phyloP scores from a whole-genome alignment of 2,329 filamentous ascomycete genomes.

The Rutstroemia sp. region DNA sequence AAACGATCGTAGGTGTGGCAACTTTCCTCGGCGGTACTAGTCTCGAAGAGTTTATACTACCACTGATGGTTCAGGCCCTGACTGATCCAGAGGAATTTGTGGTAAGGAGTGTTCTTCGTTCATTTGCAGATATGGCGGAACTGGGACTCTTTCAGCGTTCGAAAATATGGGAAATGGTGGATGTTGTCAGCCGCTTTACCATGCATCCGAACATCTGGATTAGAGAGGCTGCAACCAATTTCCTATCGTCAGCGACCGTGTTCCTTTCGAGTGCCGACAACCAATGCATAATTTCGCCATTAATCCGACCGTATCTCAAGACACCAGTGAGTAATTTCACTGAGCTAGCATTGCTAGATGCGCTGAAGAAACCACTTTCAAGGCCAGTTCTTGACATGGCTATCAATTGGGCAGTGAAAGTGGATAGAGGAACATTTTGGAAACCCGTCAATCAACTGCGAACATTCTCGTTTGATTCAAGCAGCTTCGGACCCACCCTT shows the following conservation, averaged over 20 bases:
- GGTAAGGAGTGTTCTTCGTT: constrained; percentile 81
- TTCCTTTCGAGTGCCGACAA: constrained; percentile 75
- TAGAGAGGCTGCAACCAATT: constrained; percentile 78
- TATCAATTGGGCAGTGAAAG: constrained; percentile 74
- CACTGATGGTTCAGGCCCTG: constrained; percentile 90
- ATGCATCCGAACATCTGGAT: constrained; percentile 97
- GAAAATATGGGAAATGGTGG: constrained; percentile 81
- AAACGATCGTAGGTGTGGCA: constrained; percentile 87
- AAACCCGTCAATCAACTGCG: constrained; percentile 63
- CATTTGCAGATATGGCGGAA: constrained; percentile 79
- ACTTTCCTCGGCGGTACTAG: constrained; percentile 83
- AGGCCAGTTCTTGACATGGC: constrained; percentile 79
- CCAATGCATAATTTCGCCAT: constrained; percentile 73
- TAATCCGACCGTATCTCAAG: constrained; percentile 77
- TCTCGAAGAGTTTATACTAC: constrained; percentile 90
- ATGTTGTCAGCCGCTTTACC: constrained; percentile 75
- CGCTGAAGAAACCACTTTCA: constrained; percentile 73
- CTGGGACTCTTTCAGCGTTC: constrained; percentile 79
- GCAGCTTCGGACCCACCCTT: constrained; percentile 44
- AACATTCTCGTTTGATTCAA: constrained; percentile 59
- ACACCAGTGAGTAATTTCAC: constrained; percentile 61
- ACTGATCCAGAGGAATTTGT: constrained; percentile 92
- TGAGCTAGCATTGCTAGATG: constrained; percentile 69
- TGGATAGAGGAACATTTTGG: constrained; percentile 83
- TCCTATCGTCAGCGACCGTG: constrained; percentile 68